Conservation (phyloP, 257 asterid species). For the Plantago ovata region DNA sequence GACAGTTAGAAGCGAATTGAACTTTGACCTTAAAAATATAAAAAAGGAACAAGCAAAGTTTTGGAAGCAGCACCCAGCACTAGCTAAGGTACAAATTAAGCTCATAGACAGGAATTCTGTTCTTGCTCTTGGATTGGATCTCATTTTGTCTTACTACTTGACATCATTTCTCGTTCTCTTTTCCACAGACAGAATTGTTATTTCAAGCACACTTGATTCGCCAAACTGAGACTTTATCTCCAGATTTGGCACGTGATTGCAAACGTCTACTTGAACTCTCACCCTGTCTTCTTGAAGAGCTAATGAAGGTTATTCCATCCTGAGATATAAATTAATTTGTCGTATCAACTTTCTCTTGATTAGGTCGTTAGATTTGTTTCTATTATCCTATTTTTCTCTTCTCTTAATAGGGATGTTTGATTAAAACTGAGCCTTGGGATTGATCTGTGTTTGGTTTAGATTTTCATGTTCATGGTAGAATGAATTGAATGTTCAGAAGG, state of each 20-base stretch:
- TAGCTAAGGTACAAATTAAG: slow-evolving; percentile 59
- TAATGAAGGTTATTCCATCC: slow-evolving; percentile 51
- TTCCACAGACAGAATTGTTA: slow-evolving; percentile 70
- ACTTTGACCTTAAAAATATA: slow-evolving; percentile 69
- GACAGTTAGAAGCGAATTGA: slow-evolving; percentile 67
- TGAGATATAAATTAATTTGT: background rate
- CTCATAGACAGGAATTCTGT: slow-evolving; percentile 6
- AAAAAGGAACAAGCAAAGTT: slow-evolving; percentile 85
- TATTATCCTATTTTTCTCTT: background rate
- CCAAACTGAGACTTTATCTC: slow-evolving; percentile 51
- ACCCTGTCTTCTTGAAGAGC: slow-evolving; percentile 89
- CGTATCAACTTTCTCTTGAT: background rate
- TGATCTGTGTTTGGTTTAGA: background rate
- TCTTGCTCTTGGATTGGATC: slow-evolving; percentile 8
- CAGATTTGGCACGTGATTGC: slow-evolving; percentile 65
- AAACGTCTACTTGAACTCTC: slow-evolving; percentile 59
- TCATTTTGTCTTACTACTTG: slow-evolving; percentile 12
- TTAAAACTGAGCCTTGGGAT: background rate
- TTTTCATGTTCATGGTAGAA: background rate
- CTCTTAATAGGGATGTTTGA: background rate
- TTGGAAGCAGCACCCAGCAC: slow-evolving; percentile 88
- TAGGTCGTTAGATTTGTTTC: background rate
- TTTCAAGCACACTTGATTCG: slow-evolving; percentile 77
- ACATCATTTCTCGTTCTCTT: slow-evolving; percentile 16
- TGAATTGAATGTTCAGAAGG: background rate